Base-by-base conservation (phyloP, 179 eudicot species). In the Silene noctiflora region DNA sequence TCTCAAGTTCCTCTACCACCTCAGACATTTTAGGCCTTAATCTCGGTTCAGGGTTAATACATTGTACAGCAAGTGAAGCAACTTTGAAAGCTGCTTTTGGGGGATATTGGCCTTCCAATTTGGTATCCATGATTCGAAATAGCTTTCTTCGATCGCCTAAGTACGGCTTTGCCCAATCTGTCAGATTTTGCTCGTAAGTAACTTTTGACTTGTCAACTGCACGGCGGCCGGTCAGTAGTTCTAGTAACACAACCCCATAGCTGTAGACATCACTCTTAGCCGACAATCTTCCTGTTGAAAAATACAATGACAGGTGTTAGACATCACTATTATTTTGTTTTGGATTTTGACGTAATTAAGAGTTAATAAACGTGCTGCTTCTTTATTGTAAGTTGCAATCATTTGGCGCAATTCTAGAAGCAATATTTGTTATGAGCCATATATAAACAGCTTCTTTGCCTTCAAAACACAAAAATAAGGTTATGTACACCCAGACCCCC, bases 81-180 rank as follows among this genome's bases (percentile, higher is more conserved):
- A 91, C 97, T 20, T 87, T 77, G 39, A 64, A 84, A 51, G 98
- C 96, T 0, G 84, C 97, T 74, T 91, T 91, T 78, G 90, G 96
- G 63, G 98, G 98, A 76, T 95, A 95, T 44, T 95, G 98, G 7
- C 98, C 99, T 77, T 86, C 94, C 73, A 95, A 82, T 76, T 90
- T 93, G 17, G 91, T 95, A 84, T 93, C 99, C 99, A 95, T 95
- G 22, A 95, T 91, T 58, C 99, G 79, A 71, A 93, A 95, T 25
- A 95, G 21, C 77, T 86, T 93, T 72, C 99, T 73, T 61, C 89
- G 89, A 79, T 95, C 92, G 0, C 90, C 83, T 71, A 93, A 77
- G 74, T 90, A 91, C 22, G 98, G 97, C 81, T 70, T 88, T 72
- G 98, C 92, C 99, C 98, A 95, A 33, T 90, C 96, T 4, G 90